These are phyloP conservation scores for Aciculosporium take DNA, from an alignment of 2,329 filamentous ascomycete genomes.

Conservation along the genomic window DNA sequence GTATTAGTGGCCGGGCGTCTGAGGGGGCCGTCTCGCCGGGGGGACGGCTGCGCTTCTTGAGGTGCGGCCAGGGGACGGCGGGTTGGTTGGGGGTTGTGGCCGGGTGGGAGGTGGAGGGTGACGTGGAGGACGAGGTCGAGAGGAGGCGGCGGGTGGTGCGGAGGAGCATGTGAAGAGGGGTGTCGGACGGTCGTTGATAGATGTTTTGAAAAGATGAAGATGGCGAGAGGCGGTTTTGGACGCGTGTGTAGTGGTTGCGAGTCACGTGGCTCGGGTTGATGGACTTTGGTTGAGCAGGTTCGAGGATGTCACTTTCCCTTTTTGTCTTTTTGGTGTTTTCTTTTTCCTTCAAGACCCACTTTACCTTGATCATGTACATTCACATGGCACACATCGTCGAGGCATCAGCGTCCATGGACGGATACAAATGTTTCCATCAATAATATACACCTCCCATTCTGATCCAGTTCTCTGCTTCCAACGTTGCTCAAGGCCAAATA, in stretches of 20 bases:
- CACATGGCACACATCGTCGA: too few relatives aligned
- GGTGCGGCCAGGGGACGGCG: slow-evolving; percentile 6
- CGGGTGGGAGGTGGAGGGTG: background rate
- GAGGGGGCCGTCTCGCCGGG: background rate
- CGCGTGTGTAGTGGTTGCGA: background rate
- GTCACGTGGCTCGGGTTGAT: too few relatives aligned
- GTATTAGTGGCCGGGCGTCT: background rate
- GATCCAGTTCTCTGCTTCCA: too few relatives aligned
- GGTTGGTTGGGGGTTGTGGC: background rate
- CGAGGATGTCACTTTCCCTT: too few relatives aligned
- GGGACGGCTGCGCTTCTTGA: slow-evolving; percentile 1
- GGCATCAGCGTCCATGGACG: too few relatives aligned
- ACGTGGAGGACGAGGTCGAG: background rate
- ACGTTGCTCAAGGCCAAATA: too few relatives aligned
- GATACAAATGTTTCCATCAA: too few relatives aligned
- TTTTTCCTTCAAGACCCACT: too few relatives aligned
- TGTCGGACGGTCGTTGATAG: slow-evolving; percentile 14
- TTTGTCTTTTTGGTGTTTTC: too few relatives aligned
- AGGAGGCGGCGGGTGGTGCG: slow-evolving; percentile 3
- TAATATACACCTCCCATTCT: too few relatives aligned
- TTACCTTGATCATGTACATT: too few relatives aligned
- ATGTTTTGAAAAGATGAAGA: slow-evolving; percentile 20
- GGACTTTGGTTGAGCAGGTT: too few relatives aligned
- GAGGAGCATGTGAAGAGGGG: slow-evolving; percentile 14
- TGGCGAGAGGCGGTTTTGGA: background rate